Evolutionary conservation across 768 basidiomycete genomes (phyloP).

Genomic region (Leucocoprinus sp.): DNA sequence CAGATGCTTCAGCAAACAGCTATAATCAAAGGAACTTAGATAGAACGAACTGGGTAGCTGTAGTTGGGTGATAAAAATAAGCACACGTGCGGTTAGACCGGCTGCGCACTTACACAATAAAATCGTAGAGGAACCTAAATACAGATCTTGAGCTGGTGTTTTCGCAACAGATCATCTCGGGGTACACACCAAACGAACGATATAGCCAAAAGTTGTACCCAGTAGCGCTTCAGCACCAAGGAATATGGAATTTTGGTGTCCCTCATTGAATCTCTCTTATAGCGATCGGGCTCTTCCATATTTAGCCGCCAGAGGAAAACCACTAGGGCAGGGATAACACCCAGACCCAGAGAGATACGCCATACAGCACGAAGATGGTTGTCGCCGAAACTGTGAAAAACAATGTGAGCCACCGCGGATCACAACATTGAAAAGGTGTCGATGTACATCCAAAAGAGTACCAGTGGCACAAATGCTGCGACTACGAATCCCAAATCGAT

Average conservation of each 20-base stretch:
- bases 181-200: conserved; percentile 61
- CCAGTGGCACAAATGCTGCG: conserved; percentile 72
- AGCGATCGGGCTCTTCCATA: conserved; percentile 75
- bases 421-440: not conserved
- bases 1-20: not conserved
- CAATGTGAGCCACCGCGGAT: no score
- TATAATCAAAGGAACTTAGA: not conserved
- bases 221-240: conserved; percentile 75
- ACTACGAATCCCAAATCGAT: conserved; percentile 81
- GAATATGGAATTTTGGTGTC: conserved; percentile 63
- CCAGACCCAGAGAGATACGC: conserved; percentile 81
- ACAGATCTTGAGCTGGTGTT: not conserved
- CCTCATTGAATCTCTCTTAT: conserved; percentile 75
- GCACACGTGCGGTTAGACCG: not conserved
- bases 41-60: conserved; percentile 54
- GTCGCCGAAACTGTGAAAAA: conserved; percentile 49
- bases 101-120: conserved; percentile 53
- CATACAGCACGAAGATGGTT: conserved; percentile 81
- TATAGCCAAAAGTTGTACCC: conserved; percentile 64
- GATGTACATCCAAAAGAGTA: conserved; percentile 81
- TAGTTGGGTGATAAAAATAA: not conserved
- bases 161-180: not conserved
- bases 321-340: conserved; percentile 67
- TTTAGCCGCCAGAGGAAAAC: conserved; percentile 84
- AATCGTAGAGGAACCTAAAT: conserved; percentile 67